These are phyloP conservation scores for Sungouiozyma ichnusensis DNA, from an alignment of 805 yeast species.

Conservation along the genomic window DNA sequence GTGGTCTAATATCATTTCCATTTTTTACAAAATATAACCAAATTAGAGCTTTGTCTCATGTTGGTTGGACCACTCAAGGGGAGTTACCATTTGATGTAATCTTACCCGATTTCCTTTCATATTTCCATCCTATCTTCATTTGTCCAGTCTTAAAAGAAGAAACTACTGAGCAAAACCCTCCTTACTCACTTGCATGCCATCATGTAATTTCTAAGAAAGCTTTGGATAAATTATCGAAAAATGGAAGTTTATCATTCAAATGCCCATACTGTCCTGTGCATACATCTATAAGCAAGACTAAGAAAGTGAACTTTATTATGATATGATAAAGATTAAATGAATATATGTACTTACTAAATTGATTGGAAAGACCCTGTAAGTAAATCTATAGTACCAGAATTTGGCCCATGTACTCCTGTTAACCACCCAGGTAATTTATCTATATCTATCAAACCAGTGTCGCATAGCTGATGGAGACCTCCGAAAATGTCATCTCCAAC, in stretches of 20 bases:
- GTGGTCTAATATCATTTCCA: constrained; percentile 47
- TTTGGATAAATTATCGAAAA: constrained; percentile 36
- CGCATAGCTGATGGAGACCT: constrained; percentile 63
- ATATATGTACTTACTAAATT: not conserved
- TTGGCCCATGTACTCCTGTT: constrained; percentile 60
- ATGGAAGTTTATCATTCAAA: constrained; percentile 40
- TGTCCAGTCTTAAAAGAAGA: constrained; percentile 66
- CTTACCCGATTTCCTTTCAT: constrained; percentile 40
- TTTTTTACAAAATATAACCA: constrained; percentile 39
- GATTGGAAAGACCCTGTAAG: not conserved
- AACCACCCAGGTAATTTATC: constrained; percentile 62
- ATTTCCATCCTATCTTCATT: constrained; percentile 55
- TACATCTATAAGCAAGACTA: constrained; percentile 33
- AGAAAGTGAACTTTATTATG: constrained; percentile 35
- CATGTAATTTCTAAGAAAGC: constrained; percentile 53
- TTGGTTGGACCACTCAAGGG: constrained; percentile 43
- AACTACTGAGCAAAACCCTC: constrained; percentile 51
- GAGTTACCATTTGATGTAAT: constrained; percentile 56
- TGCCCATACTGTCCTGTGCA: constrained; percentile 65
- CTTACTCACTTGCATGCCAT: constrained; percentile 50
- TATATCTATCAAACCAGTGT: constrained; percentile 39
- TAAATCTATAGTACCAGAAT: constrained; percentile 35
- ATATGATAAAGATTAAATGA: constrained; percentile 9
- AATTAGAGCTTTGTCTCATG: constrained; percentile 23
- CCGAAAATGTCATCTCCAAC: constrained; percentile 67